Evolutionary conservation across 1,284 basidiomycete species (phyloP).

Genomic region (Ustilago trichophora): DNA sequence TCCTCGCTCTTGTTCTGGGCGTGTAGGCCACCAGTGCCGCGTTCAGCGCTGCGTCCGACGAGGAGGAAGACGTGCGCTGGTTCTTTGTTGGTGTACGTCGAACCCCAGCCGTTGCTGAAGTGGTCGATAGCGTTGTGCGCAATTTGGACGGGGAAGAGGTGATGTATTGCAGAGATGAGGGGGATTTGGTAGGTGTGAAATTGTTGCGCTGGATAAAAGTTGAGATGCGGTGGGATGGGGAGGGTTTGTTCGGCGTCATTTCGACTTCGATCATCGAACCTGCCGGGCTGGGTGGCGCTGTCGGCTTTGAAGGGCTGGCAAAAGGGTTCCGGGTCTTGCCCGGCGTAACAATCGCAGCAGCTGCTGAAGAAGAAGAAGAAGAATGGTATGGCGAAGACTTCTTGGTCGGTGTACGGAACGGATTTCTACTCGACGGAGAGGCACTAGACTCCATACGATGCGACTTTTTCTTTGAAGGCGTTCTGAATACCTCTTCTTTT

Average conservation of each 20-base stretch:
- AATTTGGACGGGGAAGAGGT: constrained; percentile 28
- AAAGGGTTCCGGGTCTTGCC: constrained; percentile 23
- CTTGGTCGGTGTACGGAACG: constrained; percentile 25
- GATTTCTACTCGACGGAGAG: constrained; percentile 6
- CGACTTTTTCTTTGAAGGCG: constrained; percentile 21
- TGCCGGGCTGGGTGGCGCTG: too few species aligned
- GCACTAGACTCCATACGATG: neutral
- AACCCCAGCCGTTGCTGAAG: neutral
- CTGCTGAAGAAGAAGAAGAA: neutral
- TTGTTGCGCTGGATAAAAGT: neutral
- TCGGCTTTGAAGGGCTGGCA: constrained; percentile 14
- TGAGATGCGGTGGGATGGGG: constrained; percentile 16
- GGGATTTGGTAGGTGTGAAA: constrained; percentile 16
- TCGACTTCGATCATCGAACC: constrained; percentile 37
- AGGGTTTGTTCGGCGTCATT: constrained; percentile 34
- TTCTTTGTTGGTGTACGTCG: constrained; percentile 11
- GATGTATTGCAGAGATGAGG: constrained; percentile 9
- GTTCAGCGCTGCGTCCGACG: constrained; percentile 24
- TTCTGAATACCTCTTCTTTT: constrained; percentile 16
- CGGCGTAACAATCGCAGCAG: neutral
- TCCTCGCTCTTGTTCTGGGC: constrained; percentile 56
- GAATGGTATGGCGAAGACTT: neutral
- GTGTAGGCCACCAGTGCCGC: constrained; percentile 41
- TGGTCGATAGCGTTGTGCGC: constrained; percentile 17
- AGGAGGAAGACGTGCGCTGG: too few species aligned